Conservation (phyloP, 495 filamentous ascomycete species). For the Penicillium samsonianum region DNA sequence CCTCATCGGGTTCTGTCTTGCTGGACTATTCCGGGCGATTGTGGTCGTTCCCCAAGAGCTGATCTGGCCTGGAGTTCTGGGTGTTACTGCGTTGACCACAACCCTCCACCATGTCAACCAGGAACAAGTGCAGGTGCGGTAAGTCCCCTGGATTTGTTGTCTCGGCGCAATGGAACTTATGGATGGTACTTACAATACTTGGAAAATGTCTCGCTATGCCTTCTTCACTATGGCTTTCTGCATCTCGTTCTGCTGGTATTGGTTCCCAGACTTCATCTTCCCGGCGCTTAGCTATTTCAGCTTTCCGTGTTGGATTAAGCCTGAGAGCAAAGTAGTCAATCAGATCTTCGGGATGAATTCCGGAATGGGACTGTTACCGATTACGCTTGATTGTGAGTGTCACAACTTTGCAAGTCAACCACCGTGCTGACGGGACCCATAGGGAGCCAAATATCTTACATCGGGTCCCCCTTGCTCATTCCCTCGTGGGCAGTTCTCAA, state of each 20-base stretch:
- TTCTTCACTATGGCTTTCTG: conserved; percentile 72
- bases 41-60: conserved; percentile 78
- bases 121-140: conserved; percentile 17
- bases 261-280: conserved; percentile 76
- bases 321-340: conserved; percentile 71
- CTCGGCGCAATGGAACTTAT: conserved; percentile 21
- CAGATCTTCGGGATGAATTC: conserved; percentile 79
- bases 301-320: conserved; percentile 81
- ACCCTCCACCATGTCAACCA: conserved; percentile 63
- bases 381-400: conserved; percentile 69
- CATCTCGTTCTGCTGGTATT: conserved; percentile 67
- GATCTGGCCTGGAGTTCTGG: conserved; percentile 84
- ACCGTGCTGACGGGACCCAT: conserved; percentile 35
- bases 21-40: conserved; percentile 62
- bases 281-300: conserved; percentile 83
- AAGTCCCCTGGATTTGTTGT: conserved; percentile 18
- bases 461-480: conserved; percentile 74
- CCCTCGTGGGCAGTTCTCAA: conserved; percentile 87
- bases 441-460: conserved; percentile 86
- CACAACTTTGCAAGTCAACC: conserved; percentile 42
- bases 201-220: conserved; percentile 74
- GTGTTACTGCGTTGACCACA: conserved; percentile 77
- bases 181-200: conserved; percentile 62
- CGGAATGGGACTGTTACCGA: conserved; percentile 74
- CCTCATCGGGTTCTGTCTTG: conserved; percentile 54